Evolutionary conservation across 2,329 filamentous ascomycete species (phyloP).

Genomic region (Tolypocladium amazonense): DNA sequence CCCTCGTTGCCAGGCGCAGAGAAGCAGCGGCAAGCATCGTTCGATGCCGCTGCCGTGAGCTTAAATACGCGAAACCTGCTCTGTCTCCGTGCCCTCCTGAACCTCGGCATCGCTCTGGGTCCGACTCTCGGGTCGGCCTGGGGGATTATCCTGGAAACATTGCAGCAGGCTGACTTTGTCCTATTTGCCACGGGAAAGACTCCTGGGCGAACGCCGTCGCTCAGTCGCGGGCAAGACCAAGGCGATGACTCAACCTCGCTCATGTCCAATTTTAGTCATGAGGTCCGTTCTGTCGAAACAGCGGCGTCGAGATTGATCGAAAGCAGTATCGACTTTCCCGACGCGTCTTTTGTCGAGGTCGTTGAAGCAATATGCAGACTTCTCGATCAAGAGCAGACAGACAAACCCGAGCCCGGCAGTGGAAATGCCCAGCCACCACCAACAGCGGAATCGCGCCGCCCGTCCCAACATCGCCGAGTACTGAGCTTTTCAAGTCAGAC

Average conservation of each 20-base stretch:
- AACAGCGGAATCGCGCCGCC: constrained; percentile 20
- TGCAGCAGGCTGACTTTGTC: constrained; percentile 88
- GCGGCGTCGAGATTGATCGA: constrained; percentile 81
- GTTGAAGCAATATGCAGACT: constrained; percentile 66
- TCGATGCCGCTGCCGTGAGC: constrained; percentile 42
- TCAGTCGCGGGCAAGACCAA: constrained; percentile 33
- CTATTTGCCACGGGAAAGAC: constrained; percentile 54
- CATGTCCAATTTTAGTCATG: constrained; percentile 60
- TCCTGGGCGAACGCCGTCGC: constrained; percentile 39
- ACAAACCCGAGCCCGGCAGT: constrained; percentile 8
- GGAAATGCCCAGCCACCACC: constrained; percentile 7
- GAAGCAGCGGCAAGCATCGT: constrained; percentile 46
- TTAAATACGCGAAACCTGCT: constrained; percentile 84
- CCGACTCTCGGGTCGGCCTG: constrained; percentile 78
- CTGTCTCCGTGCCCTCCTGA: constrained; percentile 83
- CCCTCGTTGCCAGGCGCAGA: constrained; percentile 46
- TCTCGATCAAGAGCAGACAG: constrained; percentile 33
- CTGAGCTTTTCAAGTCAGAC: constrained; percentile 36
- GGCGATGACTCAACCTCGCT: constrained; percentile 40
- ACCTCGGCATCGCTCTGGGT: constrained; percentile 86
- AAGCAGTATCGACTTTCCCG: constrained; percentile 84
- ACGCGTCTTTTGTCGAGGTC: constrained; percentile 68
- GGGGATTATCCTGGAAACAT: constrained; percentile 81
- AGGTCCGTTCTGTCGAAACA: constrained; percentile 80
- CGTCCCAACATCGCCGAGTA: constrained; percentile 33